phyloP scores from a whole-genome alignment of 2,329 filamentous ascomycete genomes.

The Fusarium praegraminearum region DNA sequence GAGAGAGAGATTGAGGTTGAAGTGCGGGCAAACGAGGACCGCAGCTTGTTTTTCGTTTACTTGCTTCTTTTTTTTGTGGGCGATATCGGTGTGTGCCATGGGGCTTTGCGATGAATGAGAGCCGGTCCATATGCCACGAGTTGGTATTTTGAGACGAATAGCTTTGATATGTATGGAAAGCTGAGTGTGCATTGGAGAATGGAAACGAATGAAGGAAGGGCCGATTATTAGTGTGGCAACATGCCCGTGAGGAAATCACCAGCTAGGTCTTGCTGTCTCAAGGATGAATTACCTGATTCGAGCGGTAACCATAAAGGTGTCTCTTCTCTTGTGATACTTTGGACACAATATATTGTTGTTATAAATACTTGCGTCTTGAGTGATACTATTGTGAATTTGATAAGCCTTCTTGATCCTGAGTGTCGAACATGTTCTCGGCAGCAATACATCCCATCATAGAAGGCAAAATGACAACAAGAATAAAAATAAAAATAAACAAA shows the following conservation, averaged over 20 bases:
- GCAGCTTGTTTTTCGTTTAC: background rate
- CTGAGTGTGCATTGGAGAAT: background rate
- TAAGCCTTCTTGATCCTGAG: background rate
- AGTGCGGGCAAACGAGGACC: background rate
- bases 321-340: background rate
- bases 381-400: background rate
- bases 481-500: background rate
- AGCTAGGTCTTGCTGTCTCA: background rate
- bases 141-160: background rate
- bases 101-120: background rate
- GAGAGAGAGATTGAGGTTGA: background rate
- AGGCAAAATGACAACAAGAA: background rate
- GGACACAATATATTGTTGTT: background rate
- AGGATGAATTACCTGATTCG: background rate
- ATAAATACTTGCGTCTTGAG: background rate
- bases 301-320: background rate
- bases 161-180: conserved; percentile 1
- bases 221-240: background rate
- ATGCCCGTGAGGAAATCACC: background rate
- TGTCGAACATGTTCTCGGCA: background rate
- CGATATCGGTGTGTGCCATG: background rate
- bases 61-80: background rate
- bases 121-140: background rate
- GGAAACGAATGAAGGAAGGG: background rate
- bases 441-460: background rate